Percentiles rank a stretch among this genome's conserved stretches.
Conservation (phyloP, 1,139 yeast genomes). For the Suhomyces wounanorum region DNA sequence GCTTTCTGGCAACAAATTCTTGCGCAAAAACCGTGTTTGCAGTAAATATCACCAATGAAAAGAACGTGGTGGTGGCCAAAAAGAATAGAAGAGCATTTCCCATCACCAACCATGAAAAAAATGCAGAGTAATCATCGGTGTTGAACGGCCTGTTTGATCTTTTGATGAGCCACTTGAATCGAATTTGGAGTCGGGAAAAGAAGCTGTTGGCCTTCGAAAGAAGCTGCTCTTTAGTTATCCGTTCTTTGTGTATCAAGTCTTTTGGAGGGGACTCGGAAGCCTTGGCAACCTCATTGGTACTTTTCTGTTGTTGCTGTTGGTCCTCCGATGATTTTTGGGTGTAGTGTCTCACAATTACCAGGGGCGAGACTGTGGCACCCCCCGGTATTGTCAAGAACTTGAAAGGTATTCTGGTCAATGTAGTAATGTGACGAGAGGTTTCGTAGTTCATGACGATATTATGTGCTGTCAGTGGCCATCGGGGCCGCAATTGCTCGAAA, state of each 20-base stretch:
- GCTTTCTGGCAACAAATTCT: slow-evolving; percentile 76
- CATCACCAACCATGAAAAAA: slow-evolving; percentile 87
- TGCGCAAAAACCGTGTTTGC: slow-evolving; percentile 88
- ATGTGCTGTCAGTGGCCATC: neutral
- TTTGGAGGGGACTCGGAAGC: neutral
- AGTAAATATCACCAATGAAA: slow-evolving; percentile 74
- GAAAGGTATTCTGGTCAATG: neutral
- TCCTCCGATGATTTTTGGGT: neutral
- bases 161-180: slow-evolving; percentile 71
- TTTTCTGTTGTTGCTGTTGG: neutral
- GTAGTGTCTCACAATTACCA: neutral
- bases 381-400: neutral
- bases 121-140: slow-evolving; percentile 85
- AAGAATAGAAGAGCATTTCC: slow-evolving; percentile 79
- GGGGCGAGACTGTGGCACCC: neutral
- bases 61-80: slow-evolving; percentile 87
- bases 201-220: slow-evolving; percentile 53
- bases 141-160: slow-evolving; percentile 65
- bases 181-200: slow-evolving; percentile 53
- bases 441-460: neutral
- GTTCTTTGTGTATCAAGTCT: neutral
- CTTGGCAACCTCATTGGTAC: neutral
- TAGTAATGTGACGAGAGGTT: neutral
- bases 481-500: neutral
- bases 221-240: slow-evolving; percentile 50